Percentiles rank a stretch among this genome's conserved stretches.
phyloP scores from a whole-genome alignment of 2,329 filamentous ascomycete species.

The Pseudogymnoascus sp. region DNA sequence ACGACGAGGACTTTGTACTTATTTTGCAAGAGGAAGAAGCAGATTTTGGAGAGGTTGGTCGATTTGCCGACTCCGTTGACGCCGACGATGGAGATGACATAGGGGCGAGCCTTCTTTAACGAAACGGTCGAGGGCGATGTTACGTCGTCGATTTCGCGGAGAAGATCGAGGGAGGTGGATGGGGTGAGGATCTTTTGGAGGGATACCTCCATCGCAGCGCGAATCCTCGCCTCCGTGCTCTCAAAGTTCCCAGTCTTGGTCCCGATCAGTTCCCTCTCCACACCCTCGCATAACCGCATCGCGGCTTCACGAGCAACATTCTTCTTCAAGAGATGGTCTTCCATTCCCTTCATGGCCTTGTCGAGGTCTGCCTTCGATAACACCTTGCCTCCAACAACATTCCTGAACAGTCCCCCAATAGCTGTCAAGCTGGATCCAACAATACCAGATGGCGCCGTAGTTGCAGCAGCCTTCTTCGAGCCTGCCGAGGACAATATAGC shows the following conservation, averaged over 20 bases:
- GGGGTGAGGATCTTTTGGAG: conserved; percentile 93
- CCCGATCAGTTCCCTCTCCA: conserved; percentile 81
- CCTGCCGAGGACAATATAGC: conserved; percentile 78
- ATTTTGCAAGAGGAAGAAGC: conserved; percentile 95
- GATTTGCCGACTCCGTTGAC: conserved; percentile 98
- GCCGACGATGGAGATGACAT: conserved; percentile 95
- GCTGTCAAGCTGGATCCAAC: conserved; percentile 73
- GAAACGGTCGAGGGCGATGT: conserved; percentile 57
- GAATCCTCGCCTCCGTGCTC: conserved; percentile 73
- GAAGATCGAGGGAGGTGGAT: conserved; percentile 84
- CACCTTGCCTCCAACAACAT: conserved; percentile 89
- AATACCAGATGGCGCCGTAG: conserved; percentile 47
- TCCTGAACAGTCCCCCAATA: conserved; percentile 82
- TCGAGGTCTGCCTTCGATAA: conserved; percentile 81
- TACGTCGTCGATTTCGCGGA: conserved; percentile 82
- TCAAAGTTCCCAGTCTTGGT: conserved; percentile 91
- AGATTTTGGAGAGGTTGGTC: conserved; percentile 95
- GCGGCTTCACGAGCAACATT: conserved; percentile 95
- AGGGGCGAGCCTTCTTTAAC: conserved; percentile 62
- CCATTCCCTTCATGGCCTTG: conserved; percentile 91
- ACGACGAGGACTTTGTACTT: conserved; percentile 91
- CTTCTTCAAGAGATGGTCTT: conserved; percentile 87
- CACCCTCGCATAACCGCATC: conserved; percentile 79
- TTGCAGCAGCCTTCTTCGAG: conserved; percentile 44
- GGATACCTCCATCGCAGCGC: conserved; percentile 81